Evolutionary conservation across 75 land plant genomes (phyloP).

Genomic region (Picea sitchensis): DNA sequence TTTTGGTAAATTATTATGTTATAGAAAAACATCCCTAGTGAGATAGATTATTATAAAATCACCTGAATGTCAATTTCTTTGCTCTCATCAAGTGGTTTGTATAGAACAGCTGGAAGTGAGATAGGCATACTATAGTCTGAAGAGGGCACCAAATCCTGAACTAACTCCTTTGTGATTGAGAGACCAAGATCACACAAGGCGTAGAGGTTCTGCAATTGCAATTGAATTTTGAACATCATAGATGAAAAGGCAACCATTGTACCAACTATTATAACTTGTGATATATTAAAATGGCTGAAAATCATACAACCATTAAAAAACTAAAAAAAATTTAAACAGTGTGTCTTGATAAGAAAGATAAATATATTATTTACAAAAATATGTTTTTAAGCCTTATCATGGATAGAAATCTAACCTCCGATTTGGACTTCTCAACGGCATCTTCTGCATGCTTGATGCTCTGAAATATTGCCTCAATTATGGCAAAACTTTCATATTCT

Average conservation of each 20-base stretch:
- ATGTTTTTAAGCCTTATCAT: background rate
- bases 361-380: background rate
- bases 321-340: background rate
- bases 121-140: slow-evolving; percentile 12
- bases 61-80: slow-evolving; percentile 30
- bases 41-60: background rate
- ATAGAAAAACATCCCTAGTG: background rate
- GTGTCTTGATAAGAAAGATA: background rate
- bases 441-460: slow-evolving; percentile 75
- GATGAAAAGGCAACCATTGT: background rate
- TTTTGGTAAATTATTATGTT: background rate
- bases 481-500: slow-evolving; percentile 39
- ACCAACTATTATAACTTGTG: background rate
- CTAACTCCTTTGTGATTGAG: slow-evolving; percentile 47
- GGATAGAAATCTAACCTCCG: slow-evolving; percentile 34
- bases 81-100: slow-evolving; percentile 32
- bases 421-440: slow-evolving; percentile 45
- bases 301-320: background rate
- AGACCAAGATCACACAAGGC: slow-evolving; percentile 77
- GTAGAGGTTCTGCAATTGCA: slow-evolving; percentile 43
- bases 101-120: slow-evolving; percentile 40
- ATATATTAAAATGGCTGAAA: background rate
- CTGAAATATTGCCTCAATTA: slow-evolving; percentile 56
- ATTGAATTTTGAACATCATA: background rate
- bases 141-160: slow-evolving; percentile 13